These are phyloP conservation scores for Entoloma clypeatum DNA, from an alignment of 1,284 basidiomycete species.

Conservation along the genomic window DNA sequence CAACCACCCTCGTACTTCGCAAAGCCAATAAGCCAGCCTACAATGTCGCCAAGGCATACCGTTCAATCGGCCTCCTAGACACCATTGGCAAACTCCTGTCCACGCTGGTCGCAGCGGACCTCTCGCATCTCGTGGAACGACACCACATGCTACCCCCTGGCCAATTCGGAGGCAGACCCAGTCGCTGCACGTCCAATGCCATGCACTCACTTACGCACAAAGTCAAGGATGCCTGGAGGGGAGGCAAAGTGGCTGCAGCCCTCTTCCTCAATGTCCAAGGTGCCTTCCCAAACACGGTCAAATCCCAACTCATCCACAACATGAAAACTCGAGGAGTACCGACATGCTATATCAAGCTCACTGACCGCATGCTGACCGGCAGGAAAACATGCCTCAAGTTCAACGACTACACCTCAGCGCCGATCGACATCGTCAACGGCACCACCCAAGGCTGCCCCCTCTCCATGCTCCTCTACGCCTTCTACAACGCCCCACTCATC, in stretches of 20 bases:
- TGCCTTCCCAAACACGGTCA: conserved; percentile 29
- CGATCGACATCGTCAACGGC: conserved; percentile 21
- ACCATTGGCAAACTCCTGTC: conserved; percentile 26
- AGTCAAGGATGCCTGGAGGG: conserved; percentile 29
- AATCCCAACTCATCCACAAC: conserved; percentile 27
- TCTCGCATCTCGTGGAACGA: conserved; percentile 22
- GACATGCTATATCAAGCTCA: conserved; percentile 15
- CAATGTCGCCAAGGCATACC: conserved; percentile 23
- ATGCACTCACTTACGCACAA: conserved; percentile 27
- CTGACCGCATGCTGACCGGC: conserved; percentile 15
- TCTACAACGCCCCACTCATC: conserved; percentile 28
- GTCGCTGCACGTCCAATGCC: conserved; percentile 32
- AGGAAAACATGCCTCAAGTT: conserved; percentile 23
- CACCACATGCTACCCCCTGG: conserved; percentile 24
- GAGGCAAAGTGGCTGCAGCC: conserved; percentile 27
- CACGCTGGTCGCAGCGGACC: conserved; percentile 24
- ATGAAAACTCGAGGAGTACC: conserved; percentile 28
- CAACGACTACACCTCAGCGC: conserved; percentile 24
- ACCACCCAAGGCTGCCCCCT: conserved; percentile 26
- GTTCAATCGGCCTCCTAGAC: conserved; percentile 28
- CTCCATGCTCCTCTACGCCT: conserved; percentile 22
- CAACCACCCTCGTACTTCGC: conserved; percentile 18
- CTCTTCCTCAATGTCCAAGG: conserved; percentile 32
- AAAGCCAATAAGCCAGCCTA: conserved; percentile 31
- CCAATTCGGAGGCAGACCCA: conserved; percentile 34